Evolutionary conservation across 768 basidiomycete genomes (phyloP).

Genomic region (Auriculariales sp.): DNA sequence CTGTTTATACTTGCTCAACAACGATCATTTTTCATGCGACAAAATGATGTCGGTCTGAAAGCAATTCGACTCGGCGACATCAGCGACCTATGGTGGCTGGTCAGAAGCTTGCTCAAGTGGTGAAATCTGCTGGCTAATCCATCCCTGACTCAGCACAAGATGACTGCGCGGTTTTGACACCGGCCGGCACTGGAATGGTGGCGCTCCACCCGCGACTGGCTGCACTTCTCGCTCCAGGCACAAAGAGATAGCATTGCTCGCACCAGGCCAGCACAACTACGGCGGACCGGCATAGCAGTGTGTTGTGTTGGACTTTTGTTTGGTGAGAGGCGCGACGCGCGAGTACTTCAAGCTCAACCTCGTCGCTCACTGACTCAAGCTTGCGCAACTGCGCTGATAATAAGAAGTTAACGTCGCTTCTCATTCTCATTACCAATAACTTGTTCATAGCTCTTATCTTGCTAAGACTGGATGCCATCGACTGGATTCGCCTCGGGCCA

Average conservation of each 20-base stretch:
- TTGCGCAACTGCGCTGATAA: constrained; percentile 28
- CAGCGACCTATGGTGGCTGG: not conserved
- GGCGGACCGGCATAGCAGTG: constrained; percentile 41
- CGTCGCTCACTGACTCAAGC: constrained; percentile 43
- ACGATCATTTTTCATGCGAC: no score
- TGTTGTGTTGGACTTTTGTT: constrained; percentile 34
- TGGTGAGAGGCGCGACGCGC: constrained; percentile 46
- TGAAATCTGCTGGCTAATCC: constrained; percentile 37
- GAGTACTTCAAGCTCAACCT: constrained; percentile 40
- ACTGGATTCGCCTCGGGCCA: no score
- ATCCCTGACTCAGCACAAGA: constrained; percentile 49
- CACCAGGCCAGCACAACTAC: constrained; percentile 61
- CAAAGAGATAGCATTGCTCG: constrained; percentile 61
- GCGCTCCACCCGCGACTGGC: no score
- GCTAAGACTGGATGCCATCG: no score
- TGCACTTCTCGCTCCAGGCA: constrained; percentile 48
- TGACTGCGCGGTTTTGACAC: constrained; percentile 39
- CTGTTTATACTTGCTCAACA: constrained; percentile 46
- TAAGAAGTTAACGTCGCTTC: no score
- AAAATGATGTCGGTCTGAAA: no score
- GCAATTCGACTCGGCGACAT: no score
- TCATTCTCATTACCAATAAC: constrained; percentile 51
- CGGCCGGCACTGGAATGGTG: no score
- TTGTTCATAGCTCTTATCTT: constrained; percentile 26
- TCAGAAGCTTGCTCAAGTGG: constrained; percentile 45